phyloP scores from a whole-genome alignment of 306 rosid species.

The Macrotyloma uniflorum region DNA sequence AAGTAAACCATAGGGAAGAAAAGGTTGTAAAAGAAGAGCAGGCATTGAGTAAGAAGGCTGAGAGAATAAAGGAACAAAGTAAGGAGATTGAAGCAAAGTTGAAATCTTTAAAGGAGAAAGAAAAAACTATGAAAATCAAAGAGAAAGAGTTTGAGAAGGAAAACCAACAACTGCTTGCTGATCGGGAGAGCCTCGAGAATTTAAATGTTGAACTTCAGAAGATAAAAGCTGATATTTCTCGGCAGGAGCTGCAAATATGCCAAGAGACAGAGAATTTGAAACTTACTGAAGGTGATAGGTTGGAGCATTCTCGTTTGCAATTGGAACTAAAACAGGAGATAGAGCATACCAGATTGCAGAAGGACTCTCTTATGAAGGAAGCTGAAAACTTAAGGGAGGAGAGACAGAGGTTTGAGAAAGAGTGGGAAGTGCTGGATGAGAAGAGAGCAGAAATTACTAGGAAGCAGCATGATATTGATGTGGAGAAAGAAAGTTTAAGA shows the following conservation, averaged over 20 bases:
- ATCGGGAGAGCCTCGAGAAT: slow-evolving; percentile 54
- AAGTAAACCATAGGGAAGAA: slow-evolving; percentile 71
- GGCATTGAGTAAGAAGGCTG: slow-evolving; percentile 66
- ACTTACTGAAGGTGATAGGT: slow-evolving; percentile 69
- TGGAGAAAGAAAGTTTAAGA: slow-evolving; percentile 66
- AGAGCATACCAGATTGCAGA: slow-evolving; percentile 64
- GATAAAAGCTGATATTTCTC: slow-evolving; percentile 58
- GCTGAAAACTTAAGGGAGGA: slow-evolving; percentile 73
- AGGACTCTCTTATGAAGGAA: slow-evolving; percentile 60
- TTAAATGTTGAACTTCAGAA: slow-evolving; percentile 62
- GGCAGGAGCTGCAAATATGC: slow-evolving; percentile 58
- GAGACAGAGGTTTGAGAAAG: slow-evolving; percentile 80
- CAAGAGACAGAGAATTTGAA: slow-evolving; percentile 66
- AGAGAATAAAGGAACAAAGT: slow-evolving; percentile 77
- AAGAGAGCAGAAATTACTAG: slow-evolving; percentile 60
- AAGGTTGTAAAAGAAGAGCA: slow-evolving; percentile 74
- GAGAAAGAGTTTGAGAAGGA: slow-evolving; percentile 73
- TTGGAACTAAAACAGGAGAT: slow-evolving; percentile 77
- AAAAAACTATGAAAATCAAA: slow-evolving; percentile 57
- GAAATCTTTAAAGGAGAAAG: slow-evolving; percentile 65
- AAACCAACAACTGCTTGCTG: slow-evolving; percentile 65
- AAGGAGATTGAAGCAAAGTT: slow-evolving; percentile 64
- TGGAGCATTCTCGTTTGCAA: slow-evolving; percentile 68
- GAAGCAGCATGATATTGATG: slow-evolving; percentile 52
- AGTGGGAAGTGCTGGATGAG: slow-evolving; percentile 84